phyloP scores from a whole-genome alignment of 169 alveolate species.

The Perkinsus marinus region DNA sequence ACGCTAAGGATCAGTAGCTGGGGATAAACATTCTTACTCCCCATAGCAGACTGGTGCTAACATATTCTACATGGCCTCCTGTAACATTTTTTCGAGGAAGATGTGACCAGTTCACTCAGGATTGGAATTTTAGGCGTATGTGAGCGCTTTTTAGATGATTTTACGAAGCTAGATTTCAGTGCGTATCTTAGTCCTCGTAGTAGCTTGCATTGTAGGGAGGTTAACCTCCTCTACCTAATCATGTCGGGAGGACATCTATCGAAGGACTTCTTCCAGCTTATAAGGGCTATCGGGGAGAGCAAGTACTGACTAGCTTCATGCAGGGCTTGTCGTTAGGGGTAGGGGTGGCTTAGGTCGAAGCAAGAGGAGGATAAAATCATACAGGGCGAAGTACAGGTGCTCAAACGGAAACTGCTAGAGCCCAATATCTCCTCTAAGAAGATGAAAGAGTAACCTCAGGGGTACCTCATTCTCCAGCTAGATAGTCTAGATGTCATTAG shows the following conservation, averaged over 20 bases:
- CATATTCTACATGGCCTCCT: too few relatives aligned
- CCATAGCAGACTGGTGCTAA: too few relatives aligned
- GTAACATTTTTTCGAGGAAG: too few relatives aligned
- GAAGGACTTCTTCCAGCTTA: constrained; percentile 65
- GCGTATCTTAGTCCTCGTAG: too few relatives aligned
- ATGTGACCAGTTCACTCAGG: too few relatives aligned
- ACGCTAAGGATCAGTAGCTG: neutral
- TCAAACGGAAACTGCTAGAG: constrained; percentile 58
- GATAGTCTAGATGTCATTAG: too few relatives aligned
- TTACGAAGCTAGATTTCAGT: too few relatives aligned
- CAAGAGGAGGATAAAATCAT: constrained; percentile 81
- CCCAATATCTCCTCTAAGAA: constrained; percentile 35
- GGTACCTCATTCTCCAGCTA: neutral
- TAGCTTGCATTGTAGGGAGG: too few relatives aligned
- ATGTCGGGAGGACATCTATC: constrained; percentile 15
- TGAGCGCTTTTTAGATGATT: too few relatives aligned
- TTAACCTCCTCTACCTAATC: neutral
- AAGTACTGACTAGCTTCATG: neutral
- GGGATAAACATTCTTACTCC: too few relatives aligned
- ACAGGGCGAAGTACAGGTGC: constrained; percentile 50
- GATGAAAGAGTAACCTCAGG: constrained; percentile 21
- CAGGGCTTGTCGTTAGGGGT: neutral
- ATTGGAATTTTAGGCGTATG: too few relatives aligned
- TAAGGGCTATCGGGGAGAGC: constrained; percentile 75
- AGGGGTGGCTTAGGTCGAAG: neutral